Evolutionary conservation across 768 basidiomycete species (phyloP).

Genomic region (Pisolithus microcarpus): DNA sequence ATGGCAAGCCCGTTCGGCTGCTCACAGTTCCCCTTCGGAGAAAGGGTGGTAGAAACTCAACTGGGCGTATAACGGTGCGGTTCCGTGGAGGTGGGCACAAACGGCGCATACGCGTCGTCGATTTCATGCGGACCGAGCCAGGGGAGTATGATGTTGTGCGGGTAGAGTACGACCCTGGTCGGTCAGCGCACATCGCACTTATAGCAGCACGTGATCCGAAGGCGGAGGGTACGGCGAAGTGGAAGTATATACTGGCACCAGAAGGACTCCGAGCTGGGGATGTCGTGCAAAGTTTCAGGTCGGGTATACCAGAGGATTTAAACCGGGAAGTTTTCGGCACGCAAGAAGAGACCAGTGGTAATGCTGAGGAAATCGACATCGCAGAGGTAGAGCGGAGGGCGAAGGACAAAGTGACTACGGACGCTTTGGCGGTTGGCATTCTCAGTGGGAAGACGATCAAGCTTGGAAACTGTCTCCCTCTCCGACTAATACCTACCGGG

Average conservation of each 20-base stretch:
- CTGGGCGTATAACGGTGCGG: conserved; percentile 82
- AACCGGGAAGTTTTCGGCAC: conserved; percentile 37
- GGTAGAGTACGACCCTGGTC: conserved; percentile 94
- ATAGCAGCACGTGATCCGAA: conserved; percentile 53
- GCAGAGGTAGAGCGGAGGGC: conserved; percentile 18
- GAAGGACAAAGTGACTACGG: conserved; percentile 34
- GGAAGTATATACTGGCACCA: conserved; percentile 90
- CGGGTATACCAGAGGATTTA: conserved; percentile 70
- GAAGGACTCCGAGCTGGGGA: conserved; percentile 88
- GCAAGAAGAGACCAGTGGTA: conserved; percentile 9
- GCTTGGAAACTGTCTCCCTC: conserved; percentile 87
- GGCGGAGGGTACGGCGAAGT: conserved; percentile 49
- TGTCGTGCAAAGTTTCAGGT: conserved; percentile 76
- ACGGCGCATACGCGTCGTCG: conserved; percentile 77
- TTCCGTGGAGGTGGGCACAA: conserved; percentile 89
- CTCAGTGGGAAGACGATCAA: conserved; percentile 79
- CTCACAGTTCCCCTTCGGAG: conserved; percentile 79
- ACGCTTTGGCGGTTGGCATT: conserved; percentile 73
- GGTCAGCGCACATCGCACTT: conserved; percentile 92
- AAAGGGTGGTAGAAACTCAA: conserved; percentile 79
- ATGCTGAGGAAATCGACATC: conserved; percentile 12
- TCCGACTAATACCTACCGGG: conserved; percentile 86
- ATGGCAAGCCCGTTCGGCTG: conserved; percentile 74
- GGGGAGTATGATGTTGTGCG: conserved; percentile 87
- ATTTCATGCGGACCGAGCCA: conserved; percentile 71